These are phyloP conservation scores for Solanum lycopersicoides DNA, from an alignment of 257 asterid species.

Conservation along the genomic window DNA sequence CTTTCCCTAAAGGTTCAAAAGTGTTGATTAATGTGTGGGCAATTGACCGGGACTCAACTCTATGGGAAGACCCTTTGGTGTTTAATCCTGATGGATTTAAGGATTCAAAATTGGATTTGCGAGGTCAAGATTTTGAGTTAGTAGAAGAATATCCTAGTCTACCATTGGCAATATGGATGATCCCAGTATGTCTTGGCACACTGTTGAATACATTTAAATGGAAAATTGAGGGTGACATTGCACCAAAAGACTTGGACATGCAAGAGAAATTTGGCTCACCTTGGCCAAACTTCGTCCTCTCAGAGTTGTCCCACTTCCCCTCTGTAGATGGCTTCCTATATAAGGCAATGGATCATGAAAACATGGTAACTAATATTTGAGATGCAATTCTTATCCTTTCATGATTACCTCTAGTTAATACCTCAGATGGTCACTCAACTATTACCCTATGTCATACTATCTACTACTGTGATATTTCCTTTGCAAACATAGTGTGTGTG, in stretches of 20 bases:
- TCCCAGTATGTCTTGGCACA: background rate
- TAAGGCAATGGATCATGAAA: background rate
- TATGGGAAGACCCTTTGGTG: background rate
- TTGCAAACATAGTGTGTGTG: background rate
- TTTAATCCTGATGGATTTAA: conserved; percentile 1
- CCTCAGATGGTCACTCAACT: too few species aligned
- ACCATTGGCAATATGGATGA: background rate
- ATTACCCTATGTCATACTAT: background rate
- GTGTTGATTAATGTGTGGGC: background rate
- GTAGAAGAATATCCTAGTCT: conserved; percentile 4
- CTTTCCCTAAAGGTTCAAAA: background rate
- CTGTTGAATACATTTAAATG: background rate
- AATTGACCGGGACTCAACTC: background rate
- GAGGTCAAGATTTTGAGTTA: conserved; percentile 1
- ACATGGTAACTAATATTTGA: background rate
- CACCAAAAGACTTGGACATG: background rate
- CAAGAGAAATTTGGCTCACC: conserved; percentile 1
- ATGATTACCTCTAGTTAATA: background rate
- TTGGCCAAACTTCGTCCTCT: too few species aligned
- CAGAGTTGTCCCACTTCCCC: background rate
- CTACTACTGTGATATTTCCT: background rate
- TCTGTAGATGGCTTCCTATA: background rate
- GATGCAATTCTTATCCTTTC: background rate
- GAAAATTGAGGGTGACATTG: background rate
- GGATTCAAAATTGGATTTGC: background rate